phyloP scores from a whole-genome alignment of 2,329 filamentous ascomycete genomes.

The Zymoseptoria crescenta region DNA sequence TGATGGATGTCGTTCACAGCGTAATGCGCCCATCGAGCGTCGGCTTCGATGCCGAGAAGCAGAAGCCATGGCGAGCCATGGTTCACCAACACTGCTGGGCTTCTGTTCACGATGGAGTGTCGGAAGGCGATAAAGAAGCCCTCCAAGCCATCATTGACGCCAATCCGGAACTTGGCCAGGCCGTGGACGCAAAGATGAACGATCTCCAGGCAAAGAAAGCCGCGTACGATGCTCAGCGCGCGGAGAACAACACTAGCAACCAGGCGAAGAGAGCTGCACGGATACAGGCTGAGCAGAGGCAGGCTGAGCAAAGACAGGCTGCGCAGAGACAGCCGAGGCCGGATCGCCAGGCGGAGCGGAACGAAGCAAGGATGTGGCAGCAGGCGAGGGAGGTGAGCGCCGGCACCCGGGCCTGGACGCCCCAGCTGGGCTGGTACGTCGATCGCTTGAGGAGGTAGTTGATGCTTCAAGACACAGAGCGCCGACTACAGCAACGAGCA shows the following conservation, averaged over 20 bases:
- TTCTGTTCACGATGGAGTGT: not conserved
- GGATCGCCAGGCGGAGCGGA: too few relatives aligned
- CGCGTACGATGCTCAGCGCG: not conserved
- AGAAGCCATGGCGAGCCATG: not conserved
- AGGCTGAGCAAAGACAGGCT: not conserved
- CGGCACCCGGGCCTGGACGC: not conserved
- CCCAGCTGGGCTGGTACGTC: not conserved
- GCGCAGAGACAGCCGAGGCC: too few relatives aligned
- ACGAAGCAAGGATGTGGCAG: not conserved
- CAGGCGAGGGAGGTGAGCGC: not conserved
- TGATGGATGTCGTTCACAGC: conserved; percentile 1
- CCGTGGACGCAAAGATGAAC: not conserved
- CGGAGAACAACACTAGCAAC: not conserved
- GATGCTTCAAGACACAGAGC: not conserved
- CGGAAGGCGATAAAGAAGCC: not conserved
- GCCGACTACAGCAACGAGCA: not conserved
- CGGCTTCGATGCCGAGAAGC: not conserved
- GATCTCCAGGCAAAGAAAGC: not conserved
- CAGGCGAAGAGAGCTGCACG: not conserved
- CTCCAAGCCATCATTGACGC: not conserved
- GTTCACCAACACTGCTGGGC: not conserved
- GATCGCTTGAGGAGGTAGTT: not conserved
- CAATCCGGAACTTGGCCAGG: not conserved
- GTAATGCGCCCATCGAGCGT: not conserved
- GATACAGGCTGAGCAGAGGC: not conserved